These are phyloP conservation scores for Penicillium egyptiacum DNA, from an alignment of 495 filamentous ascomycete genomes.

Conservation along the genomic window DNA sequence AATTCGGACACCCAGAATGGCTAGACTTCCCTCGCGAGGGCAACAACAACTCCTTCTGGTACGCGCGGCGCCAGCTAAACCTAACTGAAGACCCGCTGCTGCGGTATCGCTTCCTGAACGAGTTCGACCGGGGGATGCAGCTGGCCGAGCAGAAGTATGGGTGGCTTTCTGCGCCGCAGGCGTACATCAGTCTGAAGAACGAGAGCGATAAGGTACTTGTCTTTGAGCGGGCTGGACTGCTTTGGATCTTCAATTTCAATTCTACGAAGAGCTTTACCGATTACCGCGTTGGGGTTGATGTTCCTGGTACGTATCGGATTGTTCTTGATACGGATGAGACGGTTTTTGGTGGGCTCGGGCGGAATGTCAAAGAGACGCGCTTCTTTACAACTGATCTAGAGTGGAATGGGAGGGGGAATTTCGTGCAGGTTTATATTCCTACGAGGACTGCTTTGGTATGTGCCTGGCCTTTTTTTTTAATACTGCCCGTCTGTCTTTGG, in stretches of 20 bases:
- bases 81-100: constrained; percentile 82
- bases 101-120: constrained; percentile 88
- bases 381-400: constrained; percentile 88
- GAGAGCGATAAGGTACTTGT: constrained; percentile 93
- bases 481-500: neutral
- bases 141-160: constrained; percentile 81
- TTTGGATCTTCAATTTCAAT: constrained; percentile 98
- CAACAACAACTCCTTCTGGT: constrained; percentile 96
- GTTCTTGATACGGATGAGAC: constrained; percentile 79
- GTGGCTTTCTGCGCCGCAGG: constrained; percentile 86
- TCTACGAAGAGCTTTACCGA: constrained; percentile 84
- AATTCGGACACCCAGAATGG: constrained; percentile 99
- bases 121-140: constrained; percentile 94
- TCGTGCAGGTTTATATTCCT: constrained; percentile 89
- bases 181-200: constrained; percentile 91
- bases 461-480: constrained; percentile 13
- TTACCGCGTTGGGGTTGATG: constrained; percentile 86
- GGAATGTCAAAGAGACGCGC: constrained; percentile 71
- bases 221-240: constrained; percentile 85
- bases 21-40: constrained; percentile 95
- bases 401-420: constrained; percentile 90
- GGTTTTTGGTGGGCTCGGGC: constrained; percentile 75
- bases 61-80: constrained; percentile 93
- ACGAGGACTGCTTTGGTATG: constrained; percentile 82
- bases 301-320: constrained; percentile 80